phyloP scores from a whole-genome alignment of 352 stramenopile species.

The Blastocystis sp. region DNA sequence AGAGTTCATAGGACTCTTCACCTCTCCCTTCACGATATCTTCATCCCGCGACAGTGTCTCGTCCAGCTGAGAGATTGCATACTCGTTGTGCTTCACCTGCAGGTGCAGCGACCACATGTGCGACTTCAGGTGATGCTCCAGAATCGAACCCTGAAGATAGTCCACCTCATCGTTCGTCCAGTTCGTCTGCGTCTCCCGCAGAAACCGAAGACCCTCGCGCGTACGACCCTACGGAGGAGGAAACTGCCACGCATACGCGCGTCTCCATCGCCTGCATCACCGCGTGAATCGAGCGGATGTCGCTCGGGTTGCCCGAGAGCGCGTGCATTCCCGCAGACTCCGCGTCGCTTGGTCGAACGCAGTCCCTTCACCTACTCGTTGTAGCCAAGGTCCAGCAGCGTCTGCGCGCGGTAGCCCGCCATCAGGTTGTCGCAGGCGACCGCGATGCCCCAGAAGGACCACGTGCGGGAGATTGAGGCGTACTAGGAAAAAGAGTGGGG shows the following conservation, averaged over 20 bases:
- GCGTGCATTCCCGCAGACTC: neutral
- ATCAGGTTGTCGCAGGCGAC: neutral
- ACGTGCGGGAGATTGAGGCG: neutral
- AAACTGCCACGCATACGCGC: neutral
- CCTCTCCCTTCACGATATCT: neutral
- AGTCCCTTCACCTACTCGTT: neutral
- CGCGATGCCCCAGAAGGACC: constrained; percentile 11
- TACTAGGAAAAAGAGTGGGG: neutral
- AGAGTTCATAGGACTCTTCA: neutral
- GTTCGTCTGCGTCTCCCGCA: neutral
- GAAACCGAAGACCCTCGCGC: neutral
- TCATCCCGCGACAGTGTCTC: neutral
- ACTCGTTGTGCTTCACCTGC: constrained; percentile 10
- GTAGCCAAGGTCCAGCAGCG: neutral
- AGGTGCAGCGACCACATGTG: constrained; percentile 18
- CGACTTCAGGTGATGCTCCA: constrained; percentile 10
- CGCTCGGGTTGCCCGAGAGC: neutral
- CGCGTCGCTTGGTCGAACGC: neutral
- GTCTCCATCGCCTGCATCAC: constrained; percentile 1
- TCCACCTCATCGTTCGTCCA: constrained; percentile 1
- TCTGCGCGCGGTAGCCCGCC: neutral
- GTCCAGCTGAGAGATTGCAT: neutral
- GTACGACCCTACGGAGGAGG: neutral
- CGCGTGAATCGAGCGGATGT: neutral
- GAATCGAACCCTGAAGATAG: neutral